Percentiles rank a stretch among this genome's conserved stretches.
These are phyloP conservation scores for Triticum turgidum DNA, from an alignment of 176 grass and related monocot species.

Conservation along the genomic window DNA sequence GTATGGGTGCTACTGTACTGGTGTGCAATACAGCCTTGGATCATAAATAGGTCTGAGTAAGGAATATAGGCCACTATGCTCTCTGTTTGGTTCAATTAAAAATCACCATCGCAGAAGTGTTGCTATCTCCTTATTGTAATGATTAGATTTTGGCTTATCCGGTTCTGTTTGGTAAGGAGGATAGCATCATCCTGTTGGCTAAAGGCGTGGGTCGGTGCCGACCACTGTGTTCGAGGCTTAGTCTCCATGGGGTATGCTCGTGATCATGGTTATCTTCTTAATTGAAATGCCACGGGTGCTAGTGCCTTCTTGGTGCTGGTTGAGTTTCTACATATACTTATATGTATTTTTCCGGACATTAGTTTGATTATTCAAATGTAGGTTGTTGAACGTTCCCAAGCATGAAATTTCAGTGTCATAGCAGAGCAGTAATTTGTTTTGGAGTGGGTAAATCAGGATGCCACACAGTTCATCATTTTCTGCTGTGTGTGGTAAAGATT, in stretches of 20 bases:
- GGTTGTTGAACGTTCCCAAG: background rate
- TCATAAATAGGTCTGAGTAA: constrained; percentile 19
- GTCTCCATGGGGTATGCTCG: background rate
- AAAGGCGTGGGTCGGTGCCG: background rate
- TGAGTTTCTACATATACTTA: background rate
- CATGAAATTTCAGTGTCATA: background rate
- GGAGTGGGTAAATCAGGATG: background rate
- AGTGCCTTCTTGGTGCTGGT: background rate
- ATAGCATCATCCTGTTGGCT: background rate
- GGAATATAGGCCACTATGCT: constrained; percentile 7
- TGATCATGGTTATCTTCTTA: background rate
- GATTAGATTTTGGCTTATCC: background rate
- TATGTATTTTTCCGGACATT: background rate
- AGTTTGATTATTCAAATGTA: background rate
- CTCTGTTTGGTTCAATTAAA: background rate
- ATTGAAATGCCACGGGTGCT: background rate
- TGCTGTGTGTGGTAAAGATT: background rate
- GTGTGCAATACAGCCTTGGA: background rate
- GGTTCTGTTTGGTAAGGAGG: background rate
- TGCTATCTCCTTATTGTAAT: constrained; percentile 6
- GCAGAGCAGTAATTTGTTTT: background rate
- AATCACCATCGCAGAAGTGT: background rate
- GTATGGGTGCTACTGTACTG: background rate
- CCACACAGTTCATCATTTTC: background rate
- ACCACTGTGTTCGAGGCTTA: background rate